phyloP scores from a whole-genome alignment of 768 basidiomycete species.

The Rhizopogon vesiculosus region DNA sequence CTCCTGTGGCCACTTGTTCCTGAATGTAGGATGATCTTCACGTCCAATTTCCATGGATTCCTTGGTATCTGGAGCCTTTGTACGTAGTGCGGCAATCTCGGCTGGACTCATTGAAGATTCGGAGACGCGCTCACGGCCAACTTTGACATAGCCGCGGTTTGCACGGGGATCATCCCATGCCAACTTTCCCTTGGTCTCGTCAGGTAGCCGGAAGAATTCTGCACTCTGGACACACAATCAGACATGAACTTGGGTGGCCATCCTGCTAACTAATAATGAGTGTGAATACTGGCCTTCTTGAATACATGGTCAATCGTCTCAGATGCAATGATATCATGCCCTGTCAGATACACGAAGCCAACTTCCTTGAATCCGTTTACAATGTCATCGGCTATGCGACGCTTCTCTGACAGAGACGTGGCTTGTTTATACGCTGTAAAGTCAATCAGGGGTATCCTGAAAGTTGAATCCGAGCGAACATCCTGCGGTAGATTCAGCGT shows the following conservation, averaged over 20 bases:
- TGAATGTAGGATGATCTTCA: conserved; percentile 74
- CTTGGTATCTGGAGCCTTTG: conserved; percentile 74
- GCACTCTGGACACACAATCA: conserved; percentile 47
- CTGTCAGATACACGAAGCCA: conserved; percentile 75
- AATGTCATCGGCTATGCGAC: conserved; percentile 58
- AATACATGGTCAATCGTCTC: conserved; percentile 57
- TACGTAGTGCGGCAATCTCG: conserved; percentile 73
- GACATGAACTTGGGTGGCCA: not conserved
- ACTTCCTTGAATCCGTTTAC: conserved; percentile 75
- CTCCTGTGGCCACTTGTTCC: conserved; percentile 78
- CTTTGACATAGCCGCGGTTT: conserved; percentile 78
- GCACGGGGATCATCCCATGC: conserved; percentile 84
- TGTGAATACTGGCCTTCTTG: conserved; percentile 43
- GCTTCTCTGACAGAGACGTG: conserved; percentile 49
- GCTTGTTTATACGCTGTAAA: conserved; percentile 63
- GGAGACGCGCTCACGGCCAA: conserved; percentile 81
- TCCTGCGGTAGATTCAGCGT: conserved; percentile 19
- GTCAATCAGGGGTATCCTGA: conserved; percentile 74
- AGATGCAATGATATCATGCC: conserved; percentile 59
- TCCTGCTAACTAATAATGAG: not conserved
- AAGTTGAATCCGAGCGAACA: conserved; percentile 33
- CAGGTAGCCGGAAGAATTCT: conserved; percentile 67
- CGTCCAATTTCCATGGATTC: conserved; percentile 89
- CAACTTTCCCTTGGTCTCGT: conserved; percentile 48
- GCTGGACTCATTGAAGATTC: conserved; percentile 55